phyloP scores from a whole-genome alignment of 345 rosid species.

The Populus euphratica region DNA sequence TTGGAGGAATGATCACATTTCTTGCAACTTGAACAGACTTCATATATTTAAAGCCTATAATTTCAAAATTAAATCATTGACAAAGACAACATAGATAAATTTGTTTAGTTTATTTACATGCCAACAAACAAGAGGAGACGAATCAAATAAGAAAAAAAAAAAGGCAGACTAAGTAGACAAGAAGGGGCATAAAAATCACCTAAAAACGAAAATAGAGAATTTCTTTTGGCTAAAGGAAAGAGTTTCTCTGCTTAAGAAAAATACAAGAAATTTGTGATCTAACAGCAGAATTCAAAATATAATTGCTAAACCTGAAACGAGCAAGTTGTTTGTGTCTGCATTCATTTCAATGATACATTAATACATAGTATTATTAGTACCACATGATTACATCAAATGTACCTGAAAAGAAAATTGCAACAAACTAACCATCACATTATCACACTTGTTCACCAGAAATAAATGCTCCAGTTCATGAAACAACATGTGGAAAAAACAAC shows the following conservation, averaged over 20 bases:
- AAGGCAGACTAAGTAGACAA: not conserved
- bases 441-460: not conserved
- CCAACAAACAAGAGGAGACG: not conserved
- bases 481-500: not conserved
- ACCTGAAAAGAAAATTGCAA: not conserved
- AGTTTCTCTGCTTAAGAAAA: not conserved
- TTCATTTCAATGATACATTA: not conserved
- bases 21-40: conserved; percentile 14
- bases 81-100: not conserved
- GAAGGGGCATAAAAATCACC: not conserved
- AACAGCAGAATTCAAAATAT: not conserved
- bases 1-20: conserved; percentile 11
- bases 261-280: not conserved
- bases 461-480: not conserved
- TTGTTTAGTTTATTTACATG: not conserved
- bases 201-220: not conserved
- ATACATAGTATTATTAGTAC: not conserved
- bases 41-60: conserved; percentile 17
- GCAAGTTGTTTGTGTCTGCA: not conserved
- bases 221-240: not conserved
- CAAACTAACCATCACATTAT: not conserved
- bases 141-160: not conserved
- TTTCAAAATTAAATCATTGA: not conserved
- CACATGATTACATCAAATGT: not conserved
- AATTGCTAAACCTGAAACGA: not conserved